Evolutionary conservation across 352 stramenopile species (phyloP).

Genomic region (Globisporangium okanoganense): DNA sequence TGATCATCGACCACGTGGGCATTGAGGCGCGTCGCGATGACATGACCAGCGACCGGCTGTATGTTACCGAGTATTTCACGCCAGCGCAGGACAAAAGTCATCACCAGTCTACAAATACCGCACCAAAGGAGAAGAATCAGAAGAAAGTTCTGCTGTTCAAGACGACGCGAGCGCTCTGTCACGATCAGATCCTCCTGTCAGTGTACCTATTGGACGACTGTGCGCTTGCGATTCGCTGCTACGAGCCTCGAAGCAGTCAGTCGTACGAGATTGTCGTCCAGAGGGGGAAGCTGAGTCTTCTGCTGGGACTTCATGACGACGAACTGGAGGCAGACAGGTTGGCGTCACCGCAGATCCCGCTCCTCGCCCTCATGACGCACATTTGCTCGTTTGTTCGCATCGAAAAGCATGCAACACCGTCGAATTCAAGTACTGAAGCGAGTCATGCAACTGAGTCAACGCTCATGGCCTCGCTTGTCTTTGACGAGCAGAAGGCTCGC

Average conservation of each 20-base stretch:
- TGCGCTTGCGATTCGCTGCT: conserved; percentile 27
- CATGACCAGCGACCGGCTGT: conserved; percentile 32
- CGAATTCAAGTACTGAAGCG: neutral
- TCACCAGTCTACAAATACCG: neutral
- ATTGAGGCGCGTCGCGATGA: conserved; percentile 52
- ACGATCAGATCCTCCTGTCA: conserved; percentile 35
- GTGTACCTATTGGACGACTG: conserved; percentile 18
- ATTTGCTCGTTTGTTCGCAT: conserved; percentile 40
- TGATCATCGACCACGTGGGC: conserved; percentile 51
- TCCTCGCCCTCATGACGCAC: conserved; percentile 28
- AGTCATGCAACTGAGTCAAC: conserved; percentile 11
- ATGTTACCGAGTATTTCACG: conserved; percentile 37
- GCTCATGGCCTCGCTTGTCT: conserved; percentile 3
- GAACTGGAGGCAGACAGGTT: conserved; percentile 1
- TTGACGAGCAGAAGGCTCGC: conserved; percentile 3
- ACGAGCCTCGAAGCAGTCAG: conserved; percentile 44
- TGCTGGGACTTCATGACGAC: conserved; percentile 16
- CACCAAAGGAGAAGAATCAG: neutral
- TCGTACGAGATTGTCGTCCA: conserved; percentile 17
- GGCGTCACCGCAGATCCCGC: conserved; percentile 5
- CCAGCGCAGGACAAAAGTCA: neutral
- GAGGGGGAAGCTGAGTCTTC: conserved; percentile 7
- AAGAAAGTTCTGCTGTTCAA: conserved; percentile 36
- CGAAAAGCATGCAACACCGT: neutral
- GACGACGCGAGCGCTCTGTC: conserved; percentile 32